Conservation (phyloP, 306 rosid genomes). For the Cajanus cajan region DNA sequence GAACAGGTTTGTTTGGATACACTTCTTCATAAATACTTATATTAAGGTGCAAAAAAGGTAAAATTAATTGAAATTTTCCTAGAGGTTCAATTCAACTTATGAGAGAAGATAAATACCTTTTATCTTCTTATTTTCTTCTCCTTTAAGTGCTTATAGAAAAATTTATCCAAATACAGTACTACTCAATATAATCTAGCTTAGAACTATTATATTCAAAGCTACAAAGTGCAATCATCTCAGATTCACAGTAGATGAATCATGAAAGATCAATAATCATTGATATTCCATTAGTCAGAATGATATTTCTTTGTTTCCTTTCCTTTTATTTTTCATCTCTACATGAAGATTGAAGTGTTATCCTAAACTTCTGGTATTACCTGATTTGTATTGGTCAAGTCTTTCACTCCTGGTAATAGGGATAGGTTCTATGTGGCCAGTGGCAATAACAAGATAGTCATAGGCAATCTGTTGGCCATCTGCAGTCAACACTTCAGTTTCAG, state of each 20-base stretch:
- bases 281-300: neutral
- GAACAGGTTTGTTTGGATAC: neutral
- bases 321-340: neutral
- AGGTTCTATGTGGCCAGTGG: conserved; percentile 65
- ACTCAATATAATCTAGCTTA: neutral
- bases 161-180: neutral
- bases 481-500: conserved; percentile 68
- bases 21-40: neutral
- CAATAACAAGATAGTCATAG: conserved; percentile 77
- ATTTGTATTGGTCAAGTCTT: conserved; percentile 57
- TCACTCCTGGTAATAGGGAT: conserved; percentile 55
- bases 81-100: neutral
- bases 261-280: neutral
- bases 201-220: neutral
- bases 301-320: neutral
- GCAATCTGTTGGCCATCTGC: conserved; percentile 55
- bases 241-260: neutral
- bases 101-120: neutral
- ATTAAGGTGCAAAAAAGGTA: no score
- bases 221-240: neutral
- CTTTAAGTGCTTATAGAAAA: neutral
- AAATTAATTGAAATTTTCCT: no score
- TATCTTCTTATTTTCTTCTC: neutral
- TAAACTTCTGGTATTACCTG: conserved; percentile 42
- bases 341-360: neutral